A percentile compares a stretch with the other conserved stretches of the same genome.
Evolutionary conservation across 441 rosid species (phyloP).

Genomic region (Monsonia emarginata): DNA sequence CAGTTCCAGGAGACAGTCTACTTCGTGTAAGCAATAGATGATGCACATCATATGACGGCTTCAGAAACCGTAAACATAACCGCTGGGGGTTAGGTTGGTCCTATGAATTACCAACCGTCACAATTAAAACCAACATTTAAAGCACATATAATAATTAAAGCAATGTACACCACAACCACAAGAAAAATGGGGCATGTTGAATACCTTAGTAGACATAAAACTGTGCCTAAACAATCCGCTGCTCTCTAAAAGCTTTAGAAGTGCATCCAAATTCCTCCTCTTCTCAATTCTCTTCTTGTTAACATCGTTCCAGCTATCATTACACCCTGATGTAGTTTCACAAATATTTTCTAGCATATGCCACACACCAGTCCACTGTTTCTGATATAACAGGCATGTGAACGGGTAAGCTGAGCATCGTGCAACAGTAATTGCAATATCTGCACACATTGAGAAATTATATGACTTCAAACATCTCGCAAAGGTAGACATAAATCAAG

Average conservation of each 20-base stretch:
- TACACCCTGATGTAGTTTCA: conserved; percentile 37
- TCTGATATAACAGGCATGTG: conserved; percentile 27
- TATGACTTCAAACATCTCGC: conserved; percentile 1
- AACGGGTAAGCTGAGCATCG: conserved; percentile 21
- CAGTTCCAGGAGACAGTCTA: conserved; percentile 28
- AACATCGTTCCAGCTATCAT: conserved; percentile 59
- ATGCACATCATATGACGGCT: conserved; percentile 54
- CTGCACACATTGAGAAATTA: conserved; percentile 31
- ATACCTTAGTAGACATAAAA: conserved; percentile 57
- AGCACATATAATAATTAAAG: not conserved
- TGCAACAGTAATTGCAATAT: conserved; percentile 17
- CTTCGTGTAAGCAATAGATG: conserved; percentile 47
- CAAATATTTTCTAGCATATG: conserved; percentile 42
- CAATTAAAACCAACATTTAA: conserved; percentile 13
- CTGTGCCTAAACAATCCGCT: conserved; percentile 74
- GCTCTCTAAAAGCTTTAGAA: conserved; percentile 61
- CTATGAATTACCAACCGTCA: conserved; percentile 27
- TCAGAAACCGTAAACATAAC: conserved; percentile 51
- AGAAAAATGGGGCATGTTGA: not conserved
- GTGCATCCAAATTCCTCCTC: conserved; percentile 64
- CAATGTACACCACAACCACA: too few relatives aligned
- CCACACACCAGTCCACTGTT: conserved; percentile 48
- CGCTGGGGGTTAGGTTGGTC: conserved; percentile 33
- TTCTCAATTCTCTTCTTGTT: conserved; percentile 44
- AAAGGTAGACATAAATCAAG: too few relatives aligned